Percentiles rank a stretch among this genome's conserved stretches.
Conservation (phyloP, 805 yeast species). For the Ogataea trehaloabstinens region DNA sequence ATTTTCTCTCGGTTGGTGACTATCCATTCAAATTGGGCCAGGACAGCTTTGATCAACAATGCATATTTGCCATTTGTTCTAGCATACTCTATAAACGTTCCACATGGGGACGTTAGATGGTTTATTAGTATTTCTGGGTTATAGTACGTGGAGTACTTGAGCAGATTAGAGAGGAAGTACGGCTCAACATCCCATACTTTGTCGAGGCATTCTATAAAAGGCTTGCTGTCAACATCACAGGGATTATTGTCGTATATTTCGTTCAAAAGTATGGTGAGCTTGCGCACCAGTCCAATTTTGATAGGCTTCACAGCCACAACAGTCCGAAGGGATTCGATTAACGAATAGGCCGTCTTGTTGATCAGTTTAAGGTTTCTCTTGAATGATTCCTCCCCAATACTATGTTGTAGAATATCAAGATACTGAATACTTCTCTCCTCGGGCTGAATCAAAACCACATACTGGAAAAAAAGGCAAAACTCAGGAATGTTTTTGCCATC, state of each 20-base stretch:
- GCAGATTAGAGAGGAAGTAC: conserved; percentile 1
- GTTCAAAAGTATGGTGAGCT: conserved; percentile 3
- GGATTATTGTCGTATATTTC: conserved; percentile 1
- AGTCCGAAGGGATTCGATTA: background rate
- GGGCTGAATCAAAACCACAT: conserved; percentile 13
- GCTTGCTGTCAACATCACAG: conserved; percentile 3
- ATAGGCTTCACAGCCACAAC: background rate
- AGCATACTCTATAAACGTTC: conserved; percentile 6
- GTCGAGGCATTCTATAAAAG: conserved; percentile 7
- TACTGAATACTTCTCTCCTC: conserved; percentile 6
- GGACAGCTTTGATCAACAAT: conserved; percentile 1
- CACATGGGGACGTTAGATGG: conserved; percentile 7
- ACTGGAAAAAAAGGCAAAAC: conserved; percentile 31
- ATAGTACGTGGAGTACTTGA: conserved; percentile 7
- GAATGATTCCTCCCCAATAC: background rate
- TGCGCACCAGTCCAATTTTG: background rate
- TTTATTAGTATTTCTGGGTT: conserved; percentile 5
- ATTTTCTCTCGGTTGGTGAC: conserved; percentile 2
- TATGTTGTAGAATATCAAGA: conserved; percentile 3
- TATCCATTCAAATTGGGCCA: conserved; percentile 13
- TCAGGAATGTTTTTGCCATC: conserved; percentile 21
- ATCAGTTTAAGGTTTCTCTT: background rate
- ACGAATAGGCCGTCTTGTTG: conserved; percentile 2
- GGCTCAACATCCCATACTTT: conserved; percentile 8
- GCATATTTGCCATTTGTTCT: background rate